Evolutionary conservation across 176 grass and related monocot genomes (phyloP).

Genomic region (Rhipidocladum racemiflorum): DNA sequence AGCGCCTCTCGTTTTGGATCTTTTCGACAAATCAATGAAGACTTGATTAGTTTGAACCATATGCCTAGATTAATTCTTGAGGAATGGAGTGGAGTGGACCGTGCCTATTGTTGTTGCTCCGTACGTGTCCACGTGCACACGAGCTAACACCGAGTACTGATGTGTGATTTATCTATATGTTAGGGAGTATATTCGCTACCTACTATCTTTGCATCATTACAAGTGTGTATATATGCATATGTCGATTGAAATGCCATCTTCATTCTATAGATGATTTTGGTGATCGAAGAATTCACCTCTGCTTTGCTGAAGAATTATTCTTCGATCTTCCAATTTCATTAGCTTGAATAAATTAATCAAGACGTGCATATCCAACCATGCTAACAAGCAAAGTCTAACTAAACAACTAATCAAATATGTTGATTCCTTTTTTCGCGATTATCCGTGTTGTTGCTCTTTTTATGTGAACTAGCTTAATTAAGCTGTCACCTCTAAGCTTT

Average conservation of each 20-base stretch:
- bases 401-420: too few relatives aligned
- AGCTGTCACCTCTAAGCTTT: too few relatives aligned
- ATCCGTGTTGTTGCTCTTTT: too few relatives aligned
- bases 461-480: too few relatives aligned
- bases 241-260: too few relatives aligned
- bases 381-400: neutral
- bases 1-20: slow-evolving; percentile 22
- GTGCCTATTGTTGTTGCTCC: neutral
- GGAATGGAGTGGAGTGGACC: neutral
- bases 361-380: too few relatives aligned
- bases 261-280: too few relatives aligned
- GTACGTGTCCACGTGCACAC: neutral
- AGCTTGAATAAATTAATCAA: neutral
- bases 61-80: neutral
- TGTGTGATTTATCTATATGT: neutral
- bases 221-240: too few relatives aligned
- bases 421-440: too few relatives aligned
- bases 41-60: neutral
- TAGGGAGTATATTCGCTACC: too few relatives aligned
- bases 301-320: neutral
- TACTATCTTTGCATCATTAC: neutral
- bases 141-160: neutral
- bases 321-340: neutral
- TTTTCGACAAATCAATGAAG: neutral
- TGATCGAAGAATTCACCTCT: too few relatives aligned